A percentile compares a stretch with the other conserved stretches of the same genome.
Conservation (phyloP, 176 grass and related monocot genomes). For the Chrysopogon serrulatus region DNA sequence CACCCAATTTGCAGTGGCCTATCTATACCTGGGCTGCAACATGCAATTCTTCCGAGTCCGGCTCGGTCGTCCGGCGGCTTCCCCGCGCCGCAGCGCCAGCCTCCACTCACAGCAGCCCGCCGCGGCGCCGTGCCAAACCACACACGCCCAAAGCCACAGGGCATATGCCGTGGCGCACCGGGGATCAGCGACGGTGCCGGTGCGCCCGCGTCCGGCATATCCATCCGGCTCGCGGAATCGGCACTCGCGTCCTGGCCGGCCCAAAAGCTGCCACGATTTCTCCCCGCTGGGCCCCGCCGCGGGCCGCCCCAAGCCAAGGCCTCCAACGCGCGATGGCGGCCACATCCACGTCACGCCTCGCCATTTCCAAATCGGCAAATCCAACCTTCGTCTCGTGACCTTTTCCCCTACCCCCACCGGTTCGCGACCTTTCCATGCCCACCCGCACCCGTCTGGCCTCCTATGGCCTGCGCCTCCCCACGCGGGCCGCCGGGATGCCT, state of each 20-base stretch:
- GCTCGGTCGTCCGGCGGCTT: background rate
- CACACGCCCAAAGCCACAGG: background rate
- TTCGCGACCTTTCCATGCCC: background rate
- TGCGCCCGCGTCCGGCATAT: background rate
- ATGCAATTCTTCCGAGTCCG: background rate
- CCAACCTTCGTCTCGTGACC: background rate
- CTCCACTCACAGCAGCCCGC: background rate
- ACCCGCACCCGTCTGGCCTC: background rate
- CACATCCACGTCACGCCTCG: slow-evolving; percentile 24
- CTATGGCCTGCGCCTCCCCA: slow-evolving; percentile 40
- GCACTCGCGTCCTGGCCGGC: background rate
- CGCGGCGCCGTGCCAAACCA: background rate
- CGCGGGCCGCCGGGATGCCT: slow-evolving; percentile 20
- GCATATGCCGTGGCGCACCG: background rate
- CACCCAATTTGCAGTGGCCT: no score
- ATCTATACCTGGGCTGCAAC: no score
- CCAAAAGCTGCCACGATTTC: background rate
- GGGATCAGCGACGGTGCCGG: background rate
- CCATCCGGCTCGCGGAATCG: background rate
- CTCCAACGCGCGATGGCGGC: slow-evolving; percentile 1
- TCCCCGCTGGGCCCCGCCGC: background rate
- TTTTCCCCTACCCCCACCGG: no score
- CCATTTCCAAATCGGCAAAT: background rate
- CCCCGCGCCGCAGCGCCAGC: background rate
- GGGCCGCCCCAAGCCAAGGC: no score